Evolutionary conservation across 208 protist genomes (phyloP).

Genomic region (Acanthamoeba healyi): DNA sequence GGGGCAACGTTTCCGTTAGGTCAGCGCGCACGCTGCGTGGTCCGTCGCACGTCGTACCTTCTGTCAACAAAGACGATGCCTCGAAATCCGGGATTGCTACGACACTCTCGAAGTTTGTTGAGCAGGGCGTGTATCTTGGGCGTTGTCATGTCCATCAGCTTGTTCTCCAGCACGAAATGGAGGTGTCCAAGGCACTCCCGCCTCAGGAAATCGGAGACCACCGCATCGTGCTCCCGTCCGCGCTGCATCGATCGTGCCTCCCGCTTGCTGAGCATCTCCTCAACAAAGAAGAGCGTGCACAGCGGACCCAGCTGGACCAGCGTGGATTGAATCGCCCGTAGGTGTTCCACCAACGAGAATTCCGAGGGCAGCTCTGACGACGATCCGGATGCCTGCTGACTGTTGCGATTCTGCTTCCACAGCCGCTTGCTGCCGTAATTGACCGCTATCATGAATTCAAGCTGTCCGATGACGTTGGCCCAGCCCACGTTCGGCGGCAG

Average conservation of each 20-base stretch:
- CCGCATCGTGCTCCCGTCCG: no score
- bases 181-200: background rate
- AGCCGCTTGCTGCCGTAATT: background rate
- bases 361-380: background rate
- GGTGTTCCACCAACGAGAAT: background rate
- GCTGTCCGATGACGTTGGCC: background rate
- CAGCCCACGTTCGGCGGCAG: background rate
- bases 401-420: background rate
- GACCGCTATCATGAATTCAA: background rate
- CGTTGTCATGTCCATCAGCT: background rate
- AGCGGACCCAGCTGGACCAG: background rate
- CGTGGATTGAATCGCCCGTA: background rate
- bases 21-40: background rate
- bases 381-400: background rate
- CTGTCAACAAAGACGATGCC: slow-evolving; percentile 29
- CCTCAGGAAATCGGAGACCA: background rate
- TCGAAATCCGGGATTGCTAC: background rate
- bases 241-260: background rate
- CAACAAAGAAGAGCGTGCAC: background rate
- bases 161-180: background rate
- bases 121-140: background rate
- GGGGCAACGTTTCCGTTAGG: background rate
- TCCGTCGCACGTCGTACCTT: background rate
- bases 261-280: background rate
- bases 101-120: background rate